These are phyloP conservation scores for Lentinula novae-zelandiae DNA, from an alignment of 1,284 basidiomycete genomes.

Conservation along the genomic window DNA sequence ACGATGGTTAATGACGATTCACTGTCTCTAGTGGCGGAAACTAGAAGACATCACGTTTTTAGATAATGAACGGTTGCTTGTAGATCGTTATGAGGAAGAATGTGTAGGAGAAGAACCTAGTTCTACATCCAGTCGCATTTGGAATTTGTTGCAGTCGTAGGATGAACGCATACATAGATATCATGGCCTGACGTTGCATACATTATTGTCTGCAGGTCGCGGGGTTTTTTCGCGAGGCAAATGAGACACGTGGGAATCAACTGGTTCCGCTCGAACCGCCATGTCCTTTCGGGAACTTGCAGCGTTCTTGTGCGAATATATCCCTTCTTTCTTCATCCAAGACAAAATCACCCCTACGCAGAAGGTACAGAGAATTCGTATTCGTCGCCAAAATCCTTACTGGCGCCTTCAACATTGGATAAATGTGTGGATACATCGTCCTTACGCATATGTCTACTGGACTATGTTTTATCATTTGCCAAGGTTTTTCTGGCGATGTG, in stretches of 20 bases:
- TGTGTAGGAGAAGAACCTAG: constrained; percentile 22
- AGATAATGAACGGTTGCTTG: constrained; percentile 30
- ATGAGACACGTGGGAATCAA: too few species aligned
- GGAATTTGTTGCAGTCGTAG: constrained; percentile 15
- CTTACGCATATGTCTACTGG: too few species aligned
- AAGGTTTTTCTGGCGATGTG: not conserved
- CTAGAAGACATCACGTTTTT: constrained; percentile 37
- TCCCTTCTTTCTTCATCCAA: not conserved
- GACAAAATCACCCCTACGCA: not conserved
- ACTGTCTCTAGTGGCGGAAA: constrained; percentile 27
- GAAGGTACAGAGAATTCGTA: too few species aligned
- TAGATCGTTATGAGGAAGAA: constrained; percentile 36
- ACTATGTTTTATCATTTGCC: too few species aligned
- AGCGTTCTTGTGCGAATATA: too few species aligned
- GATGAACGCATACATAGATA: not conserved
- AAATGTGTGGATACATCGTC: too few species aligned
- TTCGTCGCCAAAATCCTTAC: too few species aligned
- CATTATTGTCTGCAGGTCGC: too few species aligned
- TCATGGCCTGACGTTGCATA: not conserved
- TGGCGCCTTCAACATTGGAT: too few species aligned
- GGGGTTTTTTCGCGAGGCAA: too few species aligned
- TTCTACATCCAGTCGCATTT: constrained; percentile 9
- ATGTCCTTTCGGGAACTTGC: too few species aligned
- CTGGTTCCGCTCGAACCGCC: not conserved
- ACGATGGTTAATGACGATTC: not conserved